A percentile compares a stretch with the other conserved stretches of the same genome.
Conservation (phyloP, 108 stramenopile genomes). For the Cyclotella sp. region DNA sequence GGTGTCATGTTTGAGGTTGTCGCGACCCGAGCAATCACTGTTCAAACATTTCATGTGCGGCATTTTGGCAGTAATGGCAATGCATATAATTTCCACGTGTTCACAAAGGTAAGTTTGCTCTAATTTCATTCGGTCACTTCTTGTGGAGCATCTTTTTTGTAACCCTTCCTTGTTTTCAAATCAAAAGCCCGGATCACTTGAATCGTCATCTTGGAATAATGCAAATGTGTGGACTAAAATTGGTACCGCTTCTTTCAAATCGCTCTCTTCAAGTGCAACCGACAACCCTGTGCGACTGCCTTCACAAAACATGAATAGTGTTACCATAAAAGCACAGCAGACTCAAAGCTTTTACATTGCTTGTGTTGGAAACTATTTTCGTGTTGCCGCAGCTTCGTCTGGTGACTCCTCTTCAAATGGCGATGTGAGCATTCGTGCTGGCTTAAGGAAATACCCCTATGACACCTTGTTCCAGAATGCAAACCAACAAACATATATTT, state of each 20-base stretch:
- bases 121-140: not conserved
- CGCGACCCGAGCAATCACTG: not conserved
- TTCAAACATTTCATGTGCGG: slow-evolving; percentile 16
- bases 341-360: slow-evolving; percentile 32
- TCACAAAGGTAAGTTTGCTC: not conserved
- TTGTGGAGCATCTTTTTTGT: not conserved
- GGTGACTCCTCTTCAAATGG: not conserved
- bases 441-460: slow-evolving; percentile 15
- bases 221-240: slow-evolving; percentile 17
- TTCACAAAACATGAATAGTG: not conserved
- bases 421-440: slow-evolving; percentile 9
- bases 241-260: not conserved
- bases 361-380: slow-evolving; percentile 19
- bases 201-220: slow-evolving; percentile 10
- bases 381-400: slow-evolving; percentile 3
- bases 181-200: not conserved
- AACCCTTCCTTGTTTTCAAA: not conserved
- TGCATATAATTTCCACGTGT: slow-evolving; percentile 7
- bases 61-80: slow-evolving; percentile 12
- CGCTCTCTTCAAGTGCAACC: not conserved
- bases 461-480: not conserved
- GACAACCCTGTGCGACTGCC: slow-evolving; percentile 12
- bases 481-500: slow-evolving; percentile 15
- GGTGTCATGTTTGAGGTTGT: slow-evolving; percentile 28
- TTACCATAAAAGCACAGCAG: slow-evolving; percentile 9